Evolutionary conservation across 2,329 filamentous ascomycete genomes (phyloP), one percentile per base, ranked within the genome.

Genomic region (Elsinoe batatas): DNA sequence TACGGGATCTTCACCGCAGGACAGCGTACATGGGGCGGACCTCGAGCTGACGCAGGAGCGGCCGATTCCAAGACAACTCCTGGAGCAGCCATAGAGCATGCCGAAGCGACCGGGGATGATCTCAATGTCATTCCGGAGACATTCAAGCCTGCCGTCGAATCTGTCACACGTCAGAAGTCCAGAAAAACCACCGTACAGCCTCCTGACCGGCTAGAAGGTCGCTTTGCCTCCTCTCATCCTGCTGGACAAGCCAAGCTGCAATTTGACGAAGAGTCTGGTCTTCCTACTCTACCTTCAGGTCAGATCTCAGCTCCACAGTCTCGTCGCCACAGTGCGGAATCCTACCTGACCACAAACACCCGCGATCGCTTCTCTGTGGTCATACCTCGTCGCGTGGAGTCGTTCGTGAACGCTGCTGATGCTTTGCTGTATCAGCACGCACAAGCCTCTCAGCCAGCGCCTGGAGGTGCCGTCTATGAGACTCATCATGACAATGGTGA

Each of bases 1-100:
- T 95, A 96, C 69, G 91, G 90, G 43, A 94, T 95, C 63, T 93
- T 95, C 70, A 96, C 91, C 0, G 90, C 91, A 30, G 90, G 91
- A 17, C 89, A 95, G 68, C 80, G 91, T 61, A 97, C 91, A 1
- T 98, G 93, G 91, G 91, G 91, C 61, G 91, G 91, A 0, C 93
- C 91, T 10, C 81, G 91, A 64, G 90, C 89, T 1, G 91, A 97
- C 70, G 91, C 91, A 0, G 88, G 87, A 30, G 78, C 83, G 38
- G 91, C 91, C 2, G 86, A 94, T 67, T 75, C 78, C 11, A 74
- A 82, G 58, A 93, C 84, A 0, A 90, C 87, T 0, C 84, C 88
- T 1, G 84, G 87, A 62, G 80, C 94, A 69, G 91, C 86, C n/a
- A 87, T 90, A 54, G 88, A 93, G 64, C 78, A 85, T 62, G 90